Evolutionary conservation across 2,329 filamentous ascomycete genomes (phyloP), one percentile per base, ranked within the genome.

Genomic region (Claviceps fusiformis): DNA sequence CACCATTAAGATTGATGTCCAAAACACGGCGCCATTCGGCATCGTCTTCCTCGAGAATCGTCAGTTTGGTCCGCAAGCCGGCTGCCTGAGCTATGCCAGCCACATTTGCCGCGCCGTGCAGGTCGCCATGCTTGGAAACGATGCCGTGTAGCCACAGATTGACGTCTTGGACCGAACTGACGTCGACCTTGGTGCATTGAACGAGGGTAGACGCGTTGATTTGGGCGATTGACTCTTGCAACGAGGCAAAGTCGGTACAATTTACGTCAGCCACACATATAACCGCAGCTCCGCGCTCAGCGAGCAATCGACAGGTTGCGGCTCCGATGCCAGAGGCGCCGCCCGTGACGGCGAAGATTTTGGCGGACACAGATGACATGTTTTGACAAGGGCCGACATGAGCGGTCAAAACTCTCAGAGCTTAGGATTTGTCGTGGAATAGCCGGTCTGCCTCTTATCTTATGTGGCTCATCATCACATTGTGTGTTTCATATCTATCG

Each of bases 251-350:
- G 35, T 29, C 35, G 35, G 2, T 41, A 19, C 19, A 9, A 24
- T 2, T 15, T 10, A 50, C 35, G n/a, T 50, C 49, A 5, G 49
- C 49, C 33, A 50, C 15, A n/a, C 52, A 53, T 15, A 53, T 35
- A 2, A 53, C 31, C 17, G 39, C 52, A 10, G 52, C 52, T 10
- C 41, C 52, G 29, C 52, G 52, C 10, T 46, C 17, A 29, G 52
- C 52, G 15, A 54, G 52, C 45, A 54, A 13, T 41, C 52, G 52
- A 31, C 44, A 54, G 45, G 52, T 54, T 31, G 52, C 52, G 19
- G 52, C 52, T 5, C 52, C 52, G n/a, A 54, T 54, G 1, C 52
- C 52, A 24, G 52, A 54, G 24, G 52, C 52, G 29, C 52, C 52
- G 15, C 52, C 52, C 31, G 52, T 54, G 19, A 54, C 15, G 33